Base-by-base conservation (phyloP, 2,329 filamentous ascomycete species). In the Aspergillus sclerotialis region DNA sequence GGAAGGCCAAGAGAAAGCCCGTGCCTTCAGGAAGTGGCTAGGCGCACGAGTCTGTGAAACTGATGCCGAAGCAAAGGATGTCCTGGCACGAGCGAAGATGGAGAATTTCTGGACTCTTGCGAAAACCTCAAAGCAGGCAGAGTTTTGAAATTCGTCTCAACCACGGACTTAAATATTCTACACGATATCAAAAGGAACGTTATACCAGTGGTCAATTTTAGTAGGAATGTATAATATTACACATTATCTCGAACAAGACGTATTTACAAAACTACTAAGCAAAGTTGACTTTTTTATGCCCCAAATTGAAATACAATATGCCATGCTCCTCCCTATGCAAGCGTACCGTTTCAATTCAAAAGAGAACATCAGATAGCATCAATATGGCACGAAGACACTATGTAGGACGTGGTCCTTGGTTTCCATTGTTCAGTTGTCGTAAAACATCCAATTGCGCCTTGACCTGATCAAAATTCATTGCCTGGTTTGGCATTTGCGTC, bases 51-150 rank as follows among this genome's bases (percentile, higher is more conserved):
- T 92, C n/a, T 94, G 88, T 60, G 92, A 96, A 64, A 90, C 85
- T 2, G 92, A 98, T 58, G 76, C 80, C 8, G 84, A 93, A 55
- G 92, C 90, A 4, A 82, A 85, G 56, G 87, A 94, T 48, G 73
- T 81, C 14, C 63, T 98, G 42, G 67, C 78, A 9, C 76, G 87
- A 47, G 78, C 80, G 5, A 95, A 94, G 69, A 84, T 96, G 75
- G 90, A 96, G 50, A 94, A 83, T 51, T 90, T 98, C 54, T 98
- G 92, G 92, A 82, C 82, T 7, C 65, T 92, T 48, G 90, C 89
- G 0, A 94, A 93, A 70, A 85, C 65, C 40, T 60, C 65, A 37
- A 69, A 68, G 55, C 53, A 52, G 33, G 48, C 37, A 38, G 53
- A 58, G 26, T 47, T 47, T 15, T 58, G 38, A 46, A 18, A 18